Evolutionary conservation across 495 filamentous ascomycete genomes (phyloP).

Genomic region (Aspergillus taichungensis): DNA sequence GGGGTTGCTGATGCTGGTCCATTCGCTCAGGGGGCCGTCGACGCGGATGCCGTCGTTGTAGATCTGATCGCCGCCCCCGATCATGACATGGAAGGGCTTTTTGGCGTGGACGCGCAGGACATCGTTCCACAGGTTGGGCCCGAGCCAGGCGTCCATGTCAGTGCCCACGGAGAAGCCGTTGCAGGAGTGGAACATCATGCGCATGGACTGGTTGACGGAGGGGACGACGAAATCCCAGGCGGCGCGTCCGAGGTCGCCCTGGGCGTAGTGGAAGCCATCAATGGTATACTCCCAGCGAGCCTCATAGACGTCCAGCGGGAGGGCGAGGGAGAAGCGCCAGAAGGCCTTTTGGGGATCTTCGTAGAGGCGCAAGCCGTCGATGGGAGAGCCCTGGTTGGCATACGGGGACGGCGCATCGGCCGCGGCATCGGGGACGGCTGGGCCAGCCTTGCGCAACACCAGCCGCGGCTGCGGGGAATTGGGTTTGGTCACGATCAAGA

Average conservation of each 20-base stretch:
- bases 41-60: conserved; percentile 90
- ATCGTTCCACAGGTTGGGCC: conserved; percentile 83
- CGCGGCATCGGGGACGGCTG: conserved; percentile 15
- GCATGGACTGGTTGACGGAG: conserved; percentile 73
- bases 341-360: conserved; percentile 69
- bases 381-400: conserved; percentile 12
- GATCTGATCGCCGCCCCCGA: conserved; percentile 92
- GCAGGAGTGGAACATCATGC: conserved; percentile 92
- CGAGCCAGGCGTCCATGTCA: conserved; percentile 75
- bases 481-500: conserved; percentile 68
- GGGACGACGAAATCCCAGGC: conserved; percentile 63
- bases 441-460: conserved; percentile 37
- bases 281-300: conserved; percentile 43
- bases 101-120: conserved; percentile 61
- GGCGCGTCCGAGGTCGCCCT: conserved; percentile 27
- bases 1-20: conserved; percentile 77
- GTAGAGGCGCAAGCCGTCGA: conserved; percentile 62
- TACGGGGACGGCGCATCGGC: not conserved
- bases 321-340: conserved; percentile 64
- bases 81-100: conserved; percentile 86
- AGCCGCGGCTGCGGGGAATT: conserved; percentile 45
- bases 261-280: conserved; percentile 30
- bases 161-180: conserved; percentile 95
- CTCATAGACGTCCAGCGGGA: conserved; percentile 39
- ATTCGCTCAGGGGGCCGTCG: conserved; percentile 63